Evolutionary conservation across 2,329 filamentous ascomycete genomes (phyloP).

Genomic region (Venturia oleaginea): DNA sequence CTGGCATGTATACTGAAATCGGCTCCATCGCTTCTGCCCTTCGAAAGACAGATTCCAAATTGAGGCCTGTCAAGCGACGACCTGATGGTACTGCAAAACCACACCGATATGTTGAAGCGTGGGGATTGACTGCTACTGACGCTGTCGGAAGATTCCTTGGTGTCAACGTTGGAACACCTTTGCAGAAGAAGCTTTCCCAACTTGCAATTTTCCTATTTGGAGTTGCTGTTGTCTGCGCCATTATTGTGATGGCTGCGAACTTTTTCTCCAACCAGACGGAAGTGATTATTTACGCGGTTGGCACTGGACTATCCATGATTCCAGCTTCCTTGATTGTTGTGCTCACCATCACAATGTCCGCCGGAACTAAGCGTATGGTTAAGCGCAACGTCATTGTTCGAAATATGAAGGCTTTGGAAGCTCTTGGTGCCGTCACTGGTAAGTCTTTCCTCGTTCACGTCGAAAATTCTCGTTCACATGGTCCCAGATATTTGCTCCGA

Average conservation of each 20-base stretch:
- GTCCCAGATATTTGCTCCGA: constrained; percentile 31
- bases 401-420: constrained; percentile 31
- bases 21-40: constrained; percentile 61
- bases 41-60: constrained; percentile 8
- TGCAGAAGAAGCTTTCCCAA: constrained; percentile 78
- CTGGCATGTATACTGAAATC: constrained; percentile 65
- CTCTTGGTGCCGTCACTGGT: constrained; percentile 22
- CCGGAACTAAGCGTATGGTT: constrained; percentile 34
- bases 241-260: constrained; percentile 61
- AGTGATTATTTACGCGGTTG: constrained; percentile 40
- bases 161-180: constrained; percentile 58
- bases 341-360: constrained; percentile 55
- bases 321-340: constrained; percentile 52
- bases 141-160: constrained; percentile 43
- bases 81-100: constrained; percentile 14
- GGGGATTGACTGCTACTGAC: constrained; percentile 10
- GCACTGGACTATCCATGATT: constrained; percentile 38
- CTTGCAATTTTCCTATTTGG: constrained; percentile 74
- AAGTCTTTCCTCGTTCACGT: constrained; percentile 23
- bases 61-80: constrained; percentile 16
- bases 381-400: constrained; percentile 33
- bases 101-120: constrained; percentile 11
- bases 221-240: constrained; percentile 60
- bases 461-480: background rate
- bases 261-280: constrained; percentile 32